Base-by-base conservation (phyloP, 495 filamentous ascomycete species). In the Friedmanniomyces endolithicus region DNA sequence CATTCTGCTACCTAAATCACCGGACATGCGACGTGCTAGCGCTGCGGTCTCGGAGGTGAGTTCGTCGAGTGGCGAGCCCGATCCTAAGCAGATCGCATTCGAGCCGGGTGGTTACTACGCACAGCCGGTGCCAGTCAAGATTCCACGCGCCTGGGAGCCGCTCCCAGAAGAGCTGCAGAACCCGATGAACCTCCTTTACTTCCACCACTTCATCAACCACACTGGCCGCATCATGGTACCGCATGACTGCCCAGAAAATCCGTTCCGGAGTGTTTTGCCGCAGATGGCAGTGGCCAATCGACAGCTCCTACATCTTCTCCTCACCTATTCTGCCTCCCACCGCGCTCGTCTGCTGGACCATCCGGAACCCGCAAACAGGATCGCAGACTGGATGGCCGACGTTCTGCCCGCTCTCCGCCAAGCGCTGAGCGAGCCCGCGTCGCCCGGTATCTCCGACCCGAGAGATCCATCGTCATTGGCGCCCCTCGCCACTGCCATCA, bases 311-410 rank as follows among this genome's bases (percentile, higher is more conserved):
- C 84, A 87, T 55, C 70, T 94, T 48, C 73, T 90, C 44, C 76
- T 94, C 40, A 85, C 88, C 20, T 94, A 87, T 64, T 87, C 82
- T 17, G 88, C 88, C 24, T 84, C 80, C 52, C 88, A 94, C 64
- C 82, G 87, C 47, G 86, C 88, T 24, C 79, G 85, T 24, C 79
- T 90, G 31, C 67, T 94, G 31, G 74, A 77, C 11, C 84, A 89
- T 46, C 75, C 76, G 0, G 87, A 92, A 64, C 88, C 88, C 1
- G 76, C 79, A 6, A 85, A 78, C 63, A 79, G 88, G 23, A 94
- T 94, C 45, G 85, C 86, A 0, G 70, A 76, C 23, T 90, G 83
- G 78, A 84, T 92, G 16, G 75, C 85, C 64, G 78, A 86, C 58
- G 85, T 90, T 12, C 87, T 94, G 54, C 82, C 84, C 0, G 77